Conservation (phyloP, 2,329 filamentous ascomycete species). For the Bertia moriformis region DNA sequence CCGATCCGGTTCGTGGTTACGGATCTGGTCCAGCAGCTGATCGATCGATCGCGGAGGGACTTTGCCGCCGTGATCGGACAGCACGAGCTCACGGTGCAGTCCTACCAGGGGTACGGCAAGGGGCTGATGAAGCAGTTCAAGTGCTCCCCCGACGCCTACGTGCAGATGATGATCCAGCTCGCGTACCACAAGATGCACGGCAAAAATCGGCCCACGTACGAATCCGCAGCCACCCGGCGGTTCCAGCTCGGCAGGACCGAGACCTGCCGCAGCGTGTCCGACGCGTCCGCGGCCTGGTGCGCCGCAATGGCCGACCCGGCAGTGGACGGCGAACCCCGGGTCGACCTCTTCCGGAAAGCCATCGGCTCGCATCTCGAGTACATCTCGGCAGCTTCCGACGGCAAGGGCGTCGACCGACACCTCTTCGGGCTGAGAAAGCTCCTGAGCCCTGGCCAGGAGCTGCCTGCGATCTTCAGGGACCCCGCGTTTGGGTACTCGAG, state of each 20-base stretch:
- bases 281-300: slow-evolving; percentile 60
- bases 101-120: slow-evolving; percentile 65
- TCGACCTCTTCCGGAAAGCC: slow-evolving; percentile 47
- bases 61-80: slow-evolving; percentile 70
- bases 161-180: slow-evolving; percentile 66
- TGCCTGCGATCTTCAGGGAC: slow-evolving; percentile 53
- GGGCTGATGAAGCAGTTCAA: slow-evolving; percentile 74
- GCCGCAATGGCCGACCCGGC: slow-evolving; percentile 46
- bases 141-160: slow-evolving; percentile 65
- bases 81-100: slow-evolving; percentile 59
- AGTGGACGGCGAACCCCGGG: slow-evolving; percentile 37
- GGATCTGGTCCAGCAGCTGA: slow-evolving; percentile 59
- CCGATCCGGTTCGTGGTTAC: slow-evolving; percentile 67
- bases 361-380: slow-evolving; percentile 54
- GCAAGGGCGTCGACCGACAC: slow-evolving; percentile 58
- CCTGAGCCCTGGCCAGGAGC: slow-evolving; percentile 44
- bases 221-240: slow-evolving; percentile 58
- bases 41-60: slow-evolving; percentile 64
- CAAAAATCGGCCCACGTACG: slow-evolving; percentile 63
- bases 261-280: slow-evolving; percentile 56
- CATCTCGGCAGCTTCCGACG: slow-evolving; percentile 53
- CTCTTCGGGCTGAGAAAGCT: slow-evolving; percentile 63
- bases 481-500: slow-evolving; percentile 50
- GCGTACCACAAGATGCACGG: slow-evolving; percentile 71
- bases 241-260: slow-evolving; percentile 65